Evolutionary conservation across 2,329 filamentous ascomycete species (phyloP).

Genomic region (Calycina marina): DNA sequence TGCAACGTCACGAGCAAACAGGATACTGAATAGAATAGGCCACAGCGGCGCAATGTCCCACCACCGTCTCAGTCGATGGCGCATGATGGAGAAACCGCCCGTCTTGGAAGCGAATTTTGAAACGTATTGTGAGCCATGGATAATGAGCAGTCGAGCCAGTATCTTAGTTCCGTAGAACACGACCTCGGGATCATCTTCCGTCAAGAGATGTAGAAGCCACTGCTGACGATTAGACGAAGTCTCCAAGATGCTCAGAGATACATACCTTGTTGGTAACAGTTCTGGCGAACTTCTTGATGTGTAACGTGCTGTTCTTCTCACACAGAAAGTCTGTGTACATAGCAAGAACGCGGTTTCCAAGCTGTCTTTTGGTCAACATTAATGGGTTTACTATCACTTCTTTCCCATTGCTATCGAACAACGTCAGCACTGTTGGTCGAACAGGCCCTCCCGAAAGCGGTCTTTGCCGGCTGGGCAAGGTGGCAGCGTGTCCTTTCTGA

Average conservation of each 20-base stretch:
- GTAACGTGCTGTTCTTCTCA: conserved; percentile 48
- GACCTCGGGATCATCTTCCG: conserved; percentile 72
- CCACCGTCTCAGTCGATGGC: conserved; percentile 66
- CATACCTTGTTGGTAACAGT: conserved; percentile 88
- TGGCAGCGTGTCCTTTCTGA: conserved; percentile 32
- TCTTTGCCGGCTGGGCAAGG: conserved; percentile 26
- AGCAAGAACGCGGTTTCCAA: conserved; percentile 60
- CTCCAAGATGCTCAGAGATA: conserved; percentile 6
- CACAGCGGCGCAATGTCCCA: conserved; percentile 79
- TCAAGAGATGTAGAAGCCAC: conserved; percentile 86
- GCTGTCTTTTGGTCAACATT: conserved; percentile 46
- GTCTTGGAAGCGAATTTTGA: conserved; percentile 82
- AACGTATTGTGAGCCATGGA: conserved; percentile 68
- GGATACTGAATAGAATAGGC: conserved; percentile 74
- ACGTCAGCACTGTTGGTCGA: conserved; percentile 17
- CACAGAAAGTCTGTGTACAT: conserved; percentile 71
- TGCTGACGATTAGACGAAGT: conserved; percentile 28
- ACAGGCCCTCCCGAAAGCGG: conserved; percentile 14
- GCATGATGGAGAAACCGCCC: conserved; percentile 78
- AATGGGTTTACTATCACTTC: conserved; percentile 23
- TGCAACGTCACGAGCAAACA: conserved; percentile 74
- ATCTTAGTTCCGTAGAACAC: conserved; percentile 73
- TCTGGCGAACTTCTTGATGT: conserved; percentile 77
- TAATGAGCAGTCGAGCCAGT: conserved; percentile 66
- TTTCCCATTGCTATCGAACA: conserved; percentile 17